Base-by-base conservation (phyloP, 495 filamentous ascomycete species). In the Podospora conica region DNA sequence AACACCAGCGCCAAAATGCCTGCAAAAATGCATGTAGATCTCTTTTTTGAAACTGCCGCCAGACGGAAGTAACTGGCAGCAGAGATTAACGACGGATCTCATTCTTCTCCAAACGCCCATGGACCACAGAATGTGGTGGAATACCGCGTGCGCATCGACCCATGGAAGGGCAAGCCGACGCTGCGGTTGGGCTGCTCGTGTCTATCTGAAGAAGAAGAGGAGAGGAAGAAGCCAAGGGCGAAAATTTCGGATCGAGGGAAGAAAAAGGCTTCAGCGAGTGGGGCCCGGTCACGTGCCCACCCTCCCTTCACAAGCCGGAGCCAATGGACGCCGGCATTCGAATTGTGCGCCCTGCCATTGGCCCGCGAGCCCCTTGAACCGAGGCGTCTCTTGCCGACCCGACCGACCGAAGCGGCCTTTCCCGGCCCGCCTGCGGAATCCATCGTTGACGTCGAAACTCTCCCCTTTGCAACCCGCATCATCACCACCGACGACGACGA, bases 61-160 rank as follows among this genome's bases (percentile, higher is more conserved):
- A 82, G 80, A 84, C 76, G 66, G 81, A 78, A 64, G 71, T 70
- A 73, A 76, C 77, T 77, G 79, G 75, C 75, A 75, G 73, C 77
- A 66, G 83, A 80, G 83, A 85, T 85, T 85, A 85, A 85, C 82
- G 83, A 85, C 78, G 80, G 83, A 85, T 83, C 82, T 63, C 71
- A 78, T 80, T 79, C 55, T 73, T 83, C 80, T 81, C 72, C 71
- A 73, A 74, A 73, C 75, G 72, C 69, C 73, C 77, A 65, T 67
- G 67, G 71, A 73, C 6, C 68, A 75, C 78, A 79, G 68, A 76
- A 82, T 75, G 68, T 70, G 71, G 64, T 63, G 31, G 40, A 48
- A 53, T 57, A 66, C 76, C 73, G 73, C 72, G 70, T 73, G 63
- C 69, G 73, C 76, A 75, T 73, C 74, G 65, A 72, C 71, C 61